Base-by-base conservation (phyloP, 2,329 filamentous ascomycete species). In the Lizonia empirigonia region DNA sequence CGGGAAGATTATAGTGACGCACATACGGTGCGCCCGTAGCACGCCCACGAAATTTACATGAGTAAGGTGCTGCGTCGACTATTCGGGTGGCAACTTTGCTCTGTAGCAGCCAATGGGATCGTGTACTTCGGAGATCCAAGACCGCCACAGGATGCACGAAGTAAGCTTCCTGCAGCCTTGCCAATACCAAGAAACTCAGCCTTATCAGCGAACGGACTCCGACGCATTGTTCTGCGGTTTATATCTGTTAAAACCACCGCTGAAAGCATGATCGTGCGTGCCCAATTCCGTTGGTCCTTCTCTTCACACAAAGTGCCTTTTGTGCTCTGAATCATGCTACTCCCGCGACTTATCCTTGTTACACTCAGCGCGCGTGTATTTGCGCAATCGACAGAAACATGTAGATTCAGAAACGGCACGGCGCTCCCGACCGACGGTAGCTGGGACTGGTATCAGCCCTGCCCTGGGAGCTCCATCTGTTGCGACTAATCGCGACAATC, bases 71-170 rank as follows among this genome's bases (percentile, higher is more conserved):
- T n/a, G n/a, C n/a, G n/a, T n/a, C n/a, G n/a, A n/a, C n/a, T 27
- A 7, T 9, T 27, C 9, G 8, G 10, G 10, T 27, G 7, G 7
- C 10, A 27, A 27, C 9, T 10, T 27, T 7, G 4, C 6, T 27
- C n/a, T 46, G n/a, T n/a, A 39, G 19, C 7, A 19, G 26, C 27
- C 15, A 46, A 46, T 33, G n/a, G n/a, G n/a, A n/a, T n/a, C n/a
- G n/a, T n/a, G n/a, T n/a, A n/a, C n/a, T n/a, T n/a, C n/a, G n/a
- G n/a, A n/a, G n/a, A n/a, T n/a, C n/a, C n/a, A n/a, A n/a, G n/a
- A n/a, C n/a, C n/a, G n/a, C n/a, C n/a, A n/a, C n/a, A n/a, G 10
- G 1, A 18, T 19, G 10, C 12, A 13, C 18, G 9, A 15, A 12
- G 18, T 19, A 4, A 13, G n/a, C 23, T 18, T 27, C 3, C 37